Evolutionary conservation across 169 alveolate species (phyloP).

Genomic region (Cryptosporidium sp.): DNA sequence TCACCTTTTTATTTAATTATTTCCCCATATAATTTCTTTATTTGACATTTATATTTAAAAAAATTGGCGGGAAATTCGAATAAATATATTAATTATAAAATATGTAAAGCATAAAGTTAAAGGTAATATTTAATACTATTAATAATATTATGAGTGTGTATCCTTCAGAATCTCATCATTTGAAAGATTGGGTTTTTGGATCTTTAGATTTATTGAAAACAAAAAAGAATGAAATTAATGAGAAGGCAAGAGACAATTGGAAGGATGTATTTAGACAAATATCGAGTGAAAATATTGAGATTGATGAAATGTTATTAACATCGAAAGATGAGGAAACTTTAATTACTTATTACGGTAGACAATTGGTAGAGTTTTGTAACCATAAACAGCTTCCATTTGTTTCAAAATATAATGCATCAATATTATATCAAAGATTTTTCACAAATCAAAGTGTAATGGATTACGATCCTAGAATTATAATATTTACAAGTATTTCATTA

Average conservation of each 20-base stretch:
- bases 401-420: slow-evolving; percentile 56
- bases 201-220: slow-evolving; percentile 14
- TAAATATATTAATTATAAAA: background rate
- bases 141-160: background rate
- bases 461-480: slow-evolving; percentile 81
- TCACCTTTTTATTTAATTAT: background rate
- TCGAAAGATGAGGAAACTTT: slow-evolving; percentile 51
- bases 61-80: background rate
- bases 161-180: slow-evolving; percentile 63
- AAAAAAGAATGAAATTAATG: slow-evolving; percentile 13
- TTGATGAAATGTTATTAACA: slow-evolving; percentile 22
- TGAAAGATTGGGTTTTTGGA: slow-evolving; percentile 57
- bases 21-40: background rate
- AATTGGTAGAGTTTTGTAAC: slow-evolving; percentile 51
- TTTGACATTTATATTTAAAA: background rate
- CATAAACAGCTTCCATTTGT: slow-evolving; percentile 66
- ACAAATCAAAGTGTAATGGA: slow-evolving; percentile 78
- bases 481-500: slow-evolving; percentile 79
- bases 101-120: background rate
- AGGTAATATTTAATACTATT: background rate
- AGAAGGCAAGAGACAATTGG: slow-evolving; percentile 50
- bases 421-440: slow-evolving; percentile 78
- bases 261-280: slow-evolving; percentile 26
- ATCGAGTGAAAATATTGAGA: background rate
- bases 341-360: slow-evolving; percentile 52